Base-by-base conservation (phyloP, 1,139 yeast genomes). In the Nakaseomyces glabratus region DNA sequence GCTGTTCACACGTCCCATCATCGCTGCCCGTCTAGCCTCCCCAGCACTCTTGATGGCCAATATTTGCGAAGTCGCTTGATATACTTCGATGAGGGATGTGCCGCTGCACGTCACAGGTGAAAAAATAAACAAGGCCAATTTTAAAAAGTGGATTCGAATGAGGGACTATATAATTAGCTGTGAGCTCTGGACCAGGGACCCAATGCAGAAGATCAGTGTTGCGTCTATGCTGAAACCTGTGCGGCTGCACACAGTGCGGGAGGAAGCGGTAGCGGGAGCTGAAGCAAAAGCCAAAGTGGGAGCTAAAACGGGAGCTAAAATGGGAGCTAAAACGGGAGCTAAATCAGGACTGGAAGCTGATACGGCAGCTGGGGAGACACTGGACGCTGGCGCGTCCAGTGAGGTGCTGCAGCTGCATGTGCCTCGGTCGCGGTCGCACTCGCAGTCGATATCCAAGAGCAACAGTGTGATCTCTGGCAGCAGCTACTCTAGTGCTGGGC, bases 401-500 rank as follows among this genome's bases (percentile, higher is more conserved):
- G 10, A 7, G 7, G 21, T 19, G 21, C 14, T 24, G 19, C 28
- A 24, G 12, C 10, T 24, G 20, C 14, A 24, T 16, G 28, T 24
- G 12, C 28, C 28, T 16, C 9, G 16, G 19, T 24, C 28, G 16
- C 5, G 26, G 26, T 24, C 28, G 12, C 18, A 12, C 7, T 24
- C 28, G 19, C 21, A 19, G 21, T 19, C 21, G 7, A 10, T 7
- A 10, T 19, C 21, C 10, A 19, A 19, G 21, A 10, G 9, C 10
- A 24, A 24, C 16, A 24, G 28, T 24, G 28, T 24, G n/a, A 10
- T 24, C 20, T 24, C 28, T 14, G 28, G 28, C 20, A 24, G 28
- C 16, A 24, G 28, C 11, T 14, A n/a, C 11, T 14, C 19, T 6
- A 24, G 20, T 7, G 10, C 40, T 34, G 40, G 48, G 31, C 45